Base-by-base conservation (phyloP, 2,329 filamentous ascomycete genomes). In the Colletotrichum acutatum region DNA sequence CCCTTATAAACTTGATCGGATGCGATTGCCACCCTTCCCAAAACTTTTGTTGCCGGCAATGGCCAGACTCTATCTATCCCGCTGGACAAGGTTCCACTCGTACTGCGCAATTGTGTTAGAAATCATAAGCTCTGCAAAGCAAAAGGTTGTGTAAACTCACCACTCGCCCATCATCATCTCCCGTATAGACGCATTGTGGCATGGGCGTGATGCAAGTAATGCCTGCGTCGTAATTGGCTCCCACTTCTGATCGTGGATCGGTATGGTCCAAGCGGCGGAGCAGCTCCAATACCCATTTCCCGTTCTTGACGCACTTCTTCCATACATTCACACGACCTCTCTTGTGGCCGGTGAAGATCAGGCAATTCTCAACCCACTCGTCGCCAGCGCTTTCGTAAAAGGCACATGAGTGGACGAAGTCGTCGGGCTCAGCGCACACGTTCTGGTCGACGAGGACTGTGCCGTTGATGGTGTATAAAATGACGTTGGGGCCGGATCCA, bases 361-460 rank as follows among this genome's bases (percentile, higher is more conserved):
- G 86, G 74, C 93, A 92, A 67, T 93, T 92, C 82, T 97, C 94
- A 4, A 98, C 87, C 94, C 95, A 98, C 83, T 98, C 97, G 77
- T 95, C 97, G 2, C 92, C 93, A 0, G 91, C 89, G 0, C 96
- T 96, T 81, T 98, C 95, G 83, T 98, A 98, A 81, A 98, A 98
- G 3, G 95, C 94, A 75, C 95, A 97, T 1, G 93, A 91, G 61
- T 94, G 88, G 2, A 98, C 91, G 42, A 89, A 91, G 79, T 98
- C 96, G 28, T 96, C 94, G 11, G 88, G 85, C 46, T 86, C 85
- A 2, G 79, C 88, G 77, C 94, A 97, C 0, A 98, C 90, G 46
- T 93, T 92, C 81, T 98, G 94, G 70, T 97, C 91, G 0, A 98
- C 86, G 2, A 99, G 86, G 0, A 95, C 82, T 7, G 93, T 90